Evolutionary conservation across 768 basidiomycete genomes (phyloP), one percentile per base, ranked within the genome.

Genomic region (Hebeloma cylindrosporum): DNA sequence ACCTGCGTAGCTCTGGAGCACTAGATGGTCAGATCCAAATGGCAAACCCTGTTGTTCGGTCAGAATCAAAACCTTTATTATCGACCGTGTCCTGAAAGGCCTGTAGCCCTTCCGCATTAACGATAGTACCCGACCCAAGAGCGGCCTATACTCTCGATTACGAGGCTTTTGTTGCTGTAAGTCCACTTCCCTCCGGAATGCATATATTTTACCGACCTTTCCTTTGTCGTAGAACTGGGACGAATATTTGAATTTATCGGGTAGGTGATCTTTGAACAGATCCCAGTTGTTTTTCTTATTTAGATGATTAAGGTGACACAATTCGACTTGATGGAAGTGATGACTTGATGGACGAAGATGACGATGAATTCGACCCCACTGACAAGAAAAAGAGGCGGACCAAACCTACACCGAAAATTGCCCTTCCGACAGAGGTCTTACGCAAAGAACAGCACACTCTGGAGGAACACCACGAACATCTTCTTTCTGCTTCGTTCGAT

Each of bases 401-500:
- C 14, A 55, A 59, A 26, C n/a, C 20, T 67, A 60, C 47, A 35
- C 46, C 33, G 58, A 68, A 59, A 51, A 68, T 57, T 37, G 28
- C 57, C 58, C 43, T 66, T 56, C 37, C 61, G 57, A 23, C 63
- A 7, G 83, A 85, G 55, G 48, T 64, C 23, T 60, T 68, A 8
- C 72, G 83, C 35, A 74, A 72, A 33, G 77, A 79, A 21, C 56
- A 66, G 43, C 78, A 85, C 59, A 88, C 82, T 26, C 74, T 91
- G n/a, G 67, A 79, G 8, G 88, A 91, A 56, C 75, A 82, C 48
- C 78, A 85, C 50, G 79, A 85, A 27, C 77, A 83, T 52, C 59
- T 90, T 16, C 66, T 90, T 11, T 77, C 80, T 4, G 74, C 72
- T 20, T 86, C 86, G 0, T 80, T 86, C 52, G 83, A 85, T 43